Conservation (phyloP, 768 basidiomycete genomes). For the Trametes gibbosa region DNA sequence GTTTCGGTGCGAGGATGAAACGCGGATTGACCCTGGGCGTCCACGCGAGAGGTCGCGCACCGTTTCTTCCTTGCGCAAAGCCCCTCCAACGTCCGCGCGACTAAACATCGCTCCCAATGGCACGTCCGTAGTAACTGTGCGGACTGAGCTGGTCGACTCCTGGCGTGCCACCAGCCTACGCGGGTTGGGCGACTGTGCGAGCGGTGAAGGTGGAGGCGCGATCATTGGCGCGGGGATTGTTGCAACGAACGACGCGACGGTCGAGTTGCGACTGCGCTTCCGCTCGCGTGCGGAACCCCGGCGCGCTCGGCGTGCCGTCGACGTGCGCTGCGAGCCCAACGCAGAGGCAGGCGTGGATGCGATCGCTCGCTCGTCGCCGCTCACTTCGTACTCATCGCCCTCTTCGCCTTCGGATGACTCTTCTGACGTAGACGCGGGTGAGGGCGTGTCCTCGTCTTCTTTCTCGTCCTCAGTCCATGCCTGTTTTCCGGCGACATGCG, state of each 20-base stretch:
- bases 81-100: conserved; percentile 11
- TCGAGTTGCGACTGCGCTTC: conserved; percentile 62
- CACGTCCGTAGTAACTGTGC: conserved; percentile 64
- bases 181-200: background rate
- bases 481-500: conserved; percentile 49
- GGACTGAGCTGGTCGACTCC: conserved; percentile 64
- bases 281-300: conserved; percentile 25
- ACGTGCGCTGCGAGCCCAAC: conserved; percentile 1
- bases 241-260: conserved; percentile 59
- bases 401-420: conserved; percentile 38
- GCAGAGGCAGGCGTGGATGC: conserved; percentile 19
- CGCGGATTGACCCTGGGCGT: background rate
- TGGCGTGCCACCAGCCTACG: conserved; percentile 37
- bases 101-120: conserved; percentile 22
- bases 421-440: conserved; percentile 53
- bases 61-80: conserved; percentile 18
- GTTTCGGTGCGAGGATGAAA: conserved; percentile 15
- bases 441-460: conserved; percentile 50
- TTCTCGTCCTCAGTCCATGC: conserved; percentile 54
- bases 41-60: conserved; percentile 14
- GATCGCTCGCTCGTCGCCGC: conserved; percentile 25
- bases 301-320: background rate
- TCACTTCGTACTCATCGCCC: conserved; percentile 6
- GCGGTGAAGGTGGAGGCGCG: background rate
- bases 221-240: conserved; percentile 3